Conservation (phyloP, 139 green algal species). For the Chloropicon primus region DNA sequence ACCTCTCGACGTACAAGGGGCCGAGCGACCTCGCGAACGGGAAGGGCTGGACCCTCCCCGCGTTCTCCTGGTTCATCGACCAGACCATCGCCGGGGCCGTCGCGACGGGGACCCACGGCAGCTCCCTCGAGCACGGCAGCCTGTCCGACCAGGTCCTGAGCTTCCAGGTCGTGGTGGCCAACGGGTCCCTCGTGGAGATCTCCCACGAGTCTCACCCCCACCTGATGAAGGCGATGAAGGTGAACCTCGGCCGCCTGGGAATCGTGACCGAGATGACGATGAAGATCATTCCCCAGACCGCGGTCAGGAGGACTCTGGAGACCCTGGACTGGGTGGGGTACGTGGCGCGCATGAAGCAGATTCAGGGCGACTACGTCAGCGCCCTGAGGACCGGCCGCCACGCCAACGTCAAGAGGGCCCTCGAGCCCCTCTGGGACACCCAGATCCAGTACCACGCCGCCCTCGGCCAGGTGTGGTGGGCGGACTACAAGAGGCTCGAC, state of each 20-base stretch:
- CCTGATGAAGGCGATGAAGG: slow-evolving; percentile 26
- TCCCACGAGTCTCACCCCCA: slow-evolving; percentile 35
- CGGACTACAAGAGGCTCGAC: slow-evolving; percentile 22
- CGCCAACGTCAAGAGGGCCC: not conserved
- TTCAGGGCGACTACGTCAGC: slow-evolving; percentile 24
- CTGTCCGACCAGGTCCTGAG: slow-evolving; percentile 55
- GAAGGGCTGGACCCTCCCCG: slow-evolving; percentile 56
- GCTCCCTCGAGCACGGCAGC: slow-evolving; percentile 33
- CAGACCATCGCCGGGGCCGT: slow-evolving; percentile 74
- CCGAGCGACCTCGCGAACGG: slow-evolving; percentile 1
- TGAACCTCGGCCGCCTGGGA: slow-evolving; percentile 46
- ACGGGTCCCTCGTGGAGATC: slow-evolving; percentile 51
- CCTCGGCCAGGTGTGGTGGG: slow-evolving; percentile 9
- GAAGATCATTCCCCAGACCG: slow-evolving; percentile 28
- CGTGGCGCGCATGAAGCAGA: slow-evolving; percentile 17
- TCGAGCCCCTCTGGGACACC: not conserved
- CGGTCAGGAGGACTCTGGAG: not conserved
- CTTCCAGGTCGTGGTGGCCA: slow-evolving; percentile 49
- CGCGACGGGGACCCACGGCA: slow-evolving; percentile 65
- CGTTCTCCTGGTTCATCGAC: slow-evolving; percentile 66
- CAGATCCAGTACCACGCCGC: not conserved
- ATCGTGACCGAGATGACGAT: slow-evolving; percentile 53
- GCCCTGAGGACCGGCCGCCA: slow-evolving; percentile 8
- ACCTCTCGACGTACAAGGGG: slow-evolving; percentile 52
- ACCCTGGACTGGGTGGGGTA: not conserved